Percentiles rank a stretch among this genome's conserved stretches.
Conservation (phyloP, 2,329 filamentous ascomycete species). For the Aspergillus sp. region DNA sequence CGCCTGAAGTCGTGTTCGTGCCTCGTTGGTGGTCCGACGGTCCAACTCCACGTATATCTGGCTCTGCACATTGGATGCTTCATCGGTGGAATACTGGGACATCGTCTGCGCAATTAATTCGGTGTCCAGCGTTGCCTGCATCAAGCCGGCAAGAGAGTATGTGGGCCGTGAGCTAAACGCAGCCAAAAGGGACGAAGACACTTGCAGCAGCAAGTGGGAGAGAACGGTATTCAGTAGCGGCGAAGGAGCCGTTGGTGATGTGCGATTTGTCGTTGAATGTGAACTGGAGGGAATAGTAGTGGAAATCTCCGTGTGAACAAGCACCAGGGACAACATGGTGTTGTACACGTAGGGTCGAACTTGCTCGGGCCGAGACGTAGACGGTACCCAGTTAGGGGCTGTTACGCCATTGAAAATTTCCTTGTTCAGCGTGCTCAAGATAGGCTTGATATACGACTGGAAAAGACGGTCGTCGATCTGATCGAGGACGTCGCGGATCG, state of each 20-base stretch:
- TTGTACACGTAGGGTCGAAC: constrained; percentile 86
- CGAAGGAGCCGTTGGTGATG: constrained; percentile 52
- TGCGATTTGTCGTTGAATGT: constrained; percentile 64
- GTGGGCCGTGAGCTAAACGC: constrained; percentile 59
- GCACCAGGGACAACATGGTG: constrained; percentile 71
- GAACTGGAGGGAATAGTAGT: constrained; percentile 62
- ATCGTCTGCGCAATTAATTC: constrained; percentile 95
- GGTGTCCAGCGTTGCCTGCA: constrained; percentile 95
- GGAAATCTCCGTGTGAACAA: constrained; percentile 82
- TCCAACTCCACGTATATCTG: constrained; percentile 90
- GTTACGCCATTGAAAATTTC: constrained; percentile 66
- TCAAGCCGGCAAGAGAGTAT: constrained; percentile 72
- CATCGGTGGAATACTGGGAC: constrained; percentile 76
- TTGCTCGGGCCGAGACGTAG: constrained; percentile 52
- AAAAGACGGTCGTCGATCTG: constrained; percentile 91
- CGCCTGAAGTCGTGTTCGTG: constrained; percentile 66
- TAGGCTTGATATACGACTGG: constrained; percentile 78
- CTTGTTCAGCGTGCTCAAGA: constrained; percentile 56
- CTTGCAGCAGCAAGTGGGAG: constrained; percentile 75
- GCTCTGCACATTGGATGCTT: constrained; percentile 70
- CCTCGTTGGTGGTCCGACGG: constrained; percentile 77
- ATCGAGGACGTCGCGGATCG: constrained; percentile 76
- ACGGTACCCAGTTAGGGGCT: constrained; percentile 61
- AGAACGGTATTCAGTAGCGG: constrained; percentile 72
- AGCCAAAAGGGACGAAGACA: constrained; percentile 68